Base-by-base conservation (phyloP, 2,329 filamentous ascomycete species). In the Fusarium chuoi region DNA sequence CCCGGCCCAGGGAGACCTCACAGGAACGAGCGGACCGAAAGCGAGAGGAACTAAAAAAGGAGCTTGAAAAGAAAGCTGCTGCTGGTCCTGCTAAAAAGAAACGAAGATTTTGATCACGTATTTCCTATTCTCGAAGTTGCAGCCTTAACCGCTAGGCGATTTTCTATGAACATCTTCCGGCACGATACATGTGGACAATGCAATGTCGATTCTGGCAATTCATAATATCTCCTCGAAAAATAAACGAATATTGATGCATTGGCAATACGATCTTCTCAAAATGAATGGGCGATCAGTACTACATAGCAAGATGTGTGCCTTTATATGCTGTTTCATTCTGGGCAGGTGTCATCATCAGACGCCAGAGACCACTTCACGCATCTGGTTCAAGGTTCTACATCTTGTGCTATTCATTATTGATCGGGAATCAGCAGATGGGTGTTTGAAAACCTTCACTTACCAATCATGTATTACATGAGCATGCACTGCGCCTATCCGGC, bases 71-170 rank as follows among this genome's bases (percentile, higher is more conserved):
- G 66, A 87, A 87, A 75, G 84, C 84, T 7, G 83, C 85, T 1
- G 84, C 84, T 24, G 85, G 85, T 3, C 88, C 88, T 9, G 83
- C 82, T 12, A 88, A 86, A 79, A 90, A 90, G 82, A 90, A 89
- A 80, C 82, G 88, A 48, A 87, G 84, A 57, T 90, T 90, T 69
- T 90, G 78, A 36, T 41, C 18, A 22, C 52, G 26, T 30, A 9
- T 33, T 30, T 22, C 10, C 38, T 46, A 9, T 20, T 18, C 13
- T 24, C 30, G 22, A 11, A 22, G 35, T 38, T 42, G 9, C 38
- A 36, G 44, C n/a, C 8, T 30, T 38, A 24, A 33, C 18, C 14
- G n/a, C 20, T 15, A 17, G 17, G 9, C n/a, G 17, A 38, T 26
- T 30, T 11, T 26, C 35, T 38, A 26, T 28, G 26, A 33, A 35